These are phyloP conservation scores for Angomonas ambiguus DNA, from an alignment of 208 protist species.

Conservation along the genomic window DNA sequence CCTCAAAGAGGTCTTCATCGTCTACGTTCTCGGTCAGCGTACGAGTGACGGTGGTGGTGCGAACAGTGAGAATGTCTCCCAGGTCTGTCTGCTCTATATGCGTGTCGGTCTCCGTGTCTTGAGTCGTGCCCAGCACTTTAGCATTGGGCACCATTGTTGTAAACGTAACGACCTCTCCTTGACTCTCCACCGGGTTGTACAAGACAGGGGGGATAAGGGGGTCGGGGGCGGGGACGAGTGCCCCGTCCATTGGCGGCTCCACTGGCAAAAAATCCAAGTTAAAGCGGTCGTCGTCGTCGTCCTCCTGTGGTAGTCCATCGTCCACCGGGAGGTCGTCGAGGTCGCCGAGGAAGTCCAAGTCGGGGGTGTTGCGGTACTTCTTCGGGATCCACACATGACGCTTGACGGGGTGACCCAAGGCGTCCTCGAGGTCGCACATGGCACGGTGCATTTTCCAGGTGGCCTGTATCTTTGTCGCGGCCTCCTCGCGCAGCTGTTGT, in stretches of 20 bases:
- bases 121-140: conserved; percentile 43
- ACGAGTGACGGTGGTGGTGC: conserved; percentile 34
- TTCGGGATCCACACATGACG: conserved; percentile 58
- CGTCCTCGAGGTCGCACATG: conserved; percentile 56
- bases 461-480: conserved; percentile 80
- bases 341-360: conserved; percentile 49
- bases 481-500: conserved; percentile 34
- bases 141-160: conserved; percentile 49
- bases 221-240: not conserved
- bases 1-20: conserved; percentile 12
- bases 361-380: conserved; percentile 31
- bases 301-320: conserved; percentile 4
- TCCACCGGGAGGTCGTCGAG: conserved; percentile 24
- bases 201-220: conserved; percentile 9
- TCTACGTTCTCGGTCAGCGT: conserved; percentile 42
- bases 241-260: not conserved
- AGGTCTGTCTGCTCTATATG: conserved; percentile 47
- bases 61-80: not conserved
- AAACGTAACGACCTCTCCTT: conserved; percentile 26
- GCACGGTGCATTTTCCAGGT: conserved; percentile 76
- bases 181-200: conserved; percentile 27
- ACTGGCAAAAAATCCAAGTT: not conserved
- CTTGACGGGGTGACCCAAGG: conserved; percentile 53
- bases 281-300: conserved; percentile 4
- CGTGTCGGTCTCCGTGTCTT: conserved; percentile 70